phyloP scores from a whole-genome alignment of 23 red algal genomes.

The Gracilaria gracilis region DNA sequence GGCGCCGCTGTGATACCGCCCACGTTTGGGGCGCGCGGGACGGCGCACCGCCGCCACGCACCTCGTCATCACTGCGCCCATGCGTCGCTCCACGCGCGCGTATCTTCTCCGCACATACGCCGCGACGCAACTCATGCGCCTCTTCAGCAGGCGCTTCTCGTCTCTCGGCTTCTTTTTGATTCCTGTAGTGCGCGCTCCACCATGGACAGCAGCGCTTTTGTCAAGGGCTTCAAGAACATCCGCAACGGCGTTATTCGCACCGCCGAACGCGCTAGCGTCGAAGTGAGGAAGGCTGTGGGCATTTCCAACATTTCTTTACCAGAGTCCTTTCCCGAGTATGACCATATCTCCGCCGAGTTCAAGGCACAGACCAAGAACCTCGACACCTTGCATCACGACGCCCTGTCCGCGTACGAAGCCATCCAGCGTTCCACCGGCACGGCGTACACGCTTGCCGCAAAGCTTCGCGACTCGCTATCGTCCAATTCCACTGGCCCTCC shows the following conservation, averaged over 20 bases:
- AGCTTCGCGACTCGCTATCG: slow-evolving; percentile 41
- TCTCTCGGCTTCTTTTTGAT: neutral
- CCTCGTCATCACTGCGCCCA: neutral
- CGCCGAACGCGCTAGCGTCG: slow-evolving; percentile 62
- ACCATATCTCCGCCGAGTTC: slow-evolving; percentile 53
- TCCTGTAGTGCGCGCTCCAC: neutral
- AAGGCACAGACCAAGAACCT: slow-evolving; percentile 56
- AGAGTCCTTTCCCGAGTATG: slow-evolving; percentile 60
- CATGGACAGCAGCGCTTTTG: slow-evolving; percentile 69
- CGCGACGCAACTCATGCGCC: neutral
- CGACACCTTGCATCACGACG: slow-evolving; percentile 49
- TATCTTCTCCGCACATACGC: no score
- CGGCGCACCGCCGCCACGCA: no score
- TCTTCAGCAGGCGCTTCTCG: neutral
- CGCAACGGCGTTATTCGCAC: slow-evolving; percentile 71
- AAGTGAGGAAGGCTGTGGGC: slow-evolving; percentile 65
- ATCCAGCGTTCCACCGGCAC: slow-evolving; percentile 53
- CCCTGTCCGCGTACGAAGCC: slow-evolving; percentile 72
- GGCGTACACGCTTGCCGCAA: slow-evolving; percentile 30
- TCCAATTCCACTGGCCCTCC: slow-evolving; percentile 17
- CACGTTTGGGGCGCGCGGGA: neutral
- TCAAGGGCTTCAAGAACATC: slow-evolving; percentile 68
- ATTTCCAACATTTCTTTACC: slow-evolving; percentile 19
- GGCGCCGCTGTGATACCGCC: neutral
- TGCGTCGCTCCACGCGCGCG: neutral